Conservation (phyloP, 192 early-diverging fungal species). For the Coemansia sp. region DNA sequence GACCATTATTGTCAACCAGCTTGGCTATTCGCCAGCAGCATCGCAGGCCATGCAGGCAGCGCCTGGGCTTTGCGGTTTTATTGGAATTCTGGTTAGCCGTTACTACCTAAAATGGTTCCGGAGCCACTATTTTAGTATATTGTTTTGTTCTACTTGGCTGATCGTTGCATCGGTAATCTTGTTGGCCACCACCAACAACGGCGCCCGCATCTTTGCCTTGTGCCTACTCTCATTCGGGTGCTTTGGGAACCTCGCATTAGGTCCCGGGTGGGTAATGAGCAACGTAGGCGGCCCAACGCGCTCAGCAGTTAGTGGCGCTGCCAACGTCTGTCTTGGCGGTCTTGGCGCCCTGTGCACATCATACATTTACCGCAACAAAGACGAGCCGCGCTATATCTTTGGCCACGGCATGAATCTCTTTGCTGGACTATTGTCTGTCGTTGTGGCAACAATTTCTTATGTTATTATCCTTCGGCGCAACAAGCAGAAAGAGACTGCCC, state of each 20-base stretch:
- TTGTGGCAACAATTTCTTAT: conserved; percentile 25
- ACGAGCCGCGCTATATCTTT: conserved; percentile 39
- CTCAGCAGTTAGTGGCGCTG: conserved; percentile 33
- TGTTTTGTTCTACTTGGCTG: conserved; percentile 45
- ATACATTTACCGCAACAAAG: conserved; percentile 48
- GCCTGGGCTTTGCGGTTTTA: conserved; percentile 41
- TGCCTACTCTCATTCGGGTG: conserved; percentile 43
- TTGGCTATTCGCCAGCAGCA: conserved; percentile 30
- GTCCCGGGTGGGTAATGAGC: conserved; percentile 48
- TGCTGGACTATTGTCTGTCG: conserved; percentile 27
- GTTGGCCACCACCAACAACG: conserved; percentile 38
- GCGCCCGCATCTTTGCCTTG: conserved; percentile 45
- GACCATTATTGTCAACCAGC: conserved; percentile 40
- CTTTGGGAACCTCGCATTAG: conserved; percentile 48
- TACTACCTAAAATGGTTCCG: conserved; percentile 34
- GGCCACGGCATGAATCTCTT: conserved; percentile 53
- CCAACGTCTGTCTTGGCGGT: conserved; percentile 44
- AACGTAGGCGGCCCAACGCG: conserved; percentile 48
- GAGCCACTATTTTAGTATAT: conserved; percentile 32
- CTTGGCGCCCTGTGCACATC: conserved; percentile 45
- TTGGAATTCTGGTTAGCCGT: conserved; percentile 30
- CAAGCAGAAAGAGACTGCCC: conserved; percentile 27
- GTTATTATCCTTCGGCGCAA: conserved; percentile 28
- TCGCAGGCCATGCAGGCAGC: conserved; percentile 48
- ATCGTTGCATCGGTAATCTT: conserved; percentile 29